These are phyloP conservation scores for Pholiota adiposa DNA, from an alignment of 1,284 basidiomycete genomes.

Conservation along the genomic window DNA sequence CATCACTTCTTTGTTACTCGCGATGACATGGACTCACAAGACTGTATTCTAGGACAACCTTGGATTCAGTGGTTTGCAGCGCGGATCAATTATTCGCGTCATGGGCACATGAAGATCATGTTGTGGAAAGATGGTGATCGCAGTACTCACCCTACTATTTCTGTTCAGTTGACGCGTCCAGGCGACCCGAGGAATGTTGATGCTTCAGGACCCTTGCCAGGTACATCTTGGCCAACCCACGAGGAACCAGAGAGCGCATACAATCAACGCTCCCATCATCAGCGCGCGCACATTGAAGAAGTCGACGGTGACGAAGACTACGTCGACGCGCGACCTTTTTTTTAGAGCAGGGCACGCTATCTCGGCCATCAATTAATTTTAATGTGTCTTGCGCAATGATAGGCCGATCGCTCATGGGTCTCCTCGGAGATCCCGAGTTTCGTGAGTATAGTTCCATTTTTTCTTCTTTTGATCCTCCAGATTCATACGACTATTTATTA, in stretches of 20 bases:
- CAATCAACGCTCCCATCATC: too few species aligned
- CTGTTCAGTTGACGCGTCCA: neutral
- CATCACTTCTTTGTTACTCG: constrained; percentile 37
- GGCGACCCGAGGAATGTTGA: constrained; percentile 7
- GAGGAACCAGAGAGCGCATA: too few species aligned
- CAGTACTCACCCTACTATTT: neutral
- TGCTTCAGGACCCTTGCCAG: too few species aligned
- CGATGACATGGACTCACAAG: too few species aligned
- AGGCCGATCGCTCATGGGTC: constrained; percentile 14
- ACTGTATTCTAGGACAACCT: too few species aligned
- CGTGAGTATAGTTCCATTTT: constrained; percentile 8
- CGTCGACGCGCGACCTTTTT: too few species aligned
- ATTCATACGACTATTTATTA: constrained; percentile 20
- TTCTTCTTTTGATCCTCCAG: constrained; percentile 17
- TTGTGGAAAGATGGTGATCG: constrained; percentile 27
- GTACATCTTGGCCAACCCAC: too few species aligned
- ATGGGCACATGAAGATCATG: constrained; percentile 16
- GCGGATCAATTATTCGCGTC: constrained; percentile 25
- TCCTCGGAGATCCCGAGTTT: constrained; percentile 17
- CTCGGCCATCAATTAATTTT: constrained; percentile 9
- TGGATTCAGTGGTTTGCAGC: too few species aligned
- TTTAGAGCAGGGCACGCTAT: constrained; percentile 21
- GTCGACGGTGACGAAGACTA: too few species aligned
- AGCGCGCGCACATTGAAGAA: too few species aligned
- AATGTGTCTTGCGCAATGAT: constrained; percentile 16